Evolutionary conservation across 1,139 yeast species (phyloP), one percentile per base, ranked within the genome.

Genomic region (Candida neerlandica): DNA sequence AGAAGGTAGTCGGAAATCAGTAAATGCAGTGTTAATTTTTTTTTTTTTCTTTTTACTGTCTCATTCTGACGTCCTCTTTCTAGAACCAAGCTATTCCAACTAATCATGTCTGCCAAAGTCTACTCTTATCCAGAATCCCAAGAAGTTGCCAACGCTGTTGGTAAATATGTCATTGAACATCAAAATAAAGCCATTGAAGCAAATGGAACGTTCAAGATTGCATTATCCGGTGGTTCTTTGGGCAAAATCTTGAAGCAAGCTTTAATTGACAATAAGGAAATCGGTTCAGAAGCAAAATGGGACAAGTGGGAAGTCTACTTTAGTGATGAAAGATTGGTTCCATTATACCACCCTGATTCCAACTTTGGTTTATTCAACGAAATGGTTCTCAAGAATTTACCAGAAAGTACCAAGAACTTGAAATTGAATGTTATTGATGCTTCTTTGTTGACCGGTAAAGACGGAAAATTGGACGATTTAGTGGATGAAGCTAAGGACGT

Each of bases 221-320:
- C 97, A 19, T 77, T 92, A 43, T 86, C 95, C 50, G 98, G 97
- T 40, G 98, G 98, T 1, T 89, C 96, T 4, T 75, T 91, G 58
- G 89, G 92, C 26, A 85, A 86, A 59, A 89, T 84, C 3, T 77
- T 92, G 63, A 82, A 85, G 56, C 74, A 75, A 48, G 94, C 92
- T 2, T 77, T 92, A 55, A 77, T 89, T 50, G 84, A 82, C 54
- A 79, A 88, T 61, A 48, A 66, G 29, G 72, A 67, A n/a, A 64
- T 78, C 42, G 71, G 75, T 7, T 52, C 70, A 1, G 69, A 77
- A 49, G 78, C 84, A 34, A 57, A 82, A 59, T 86, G 91, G 91
- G 69, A 70, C 49, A 77, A 83, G 59, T 86, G 91, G 91, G 79
- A 78, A 50, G 83, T 86, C 12, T 86, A 74, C 69, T 85, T 86